phyloP scores from a whole-genome alignment of 257 asterid species.

The Solanum corneliomulleri region DNA sequence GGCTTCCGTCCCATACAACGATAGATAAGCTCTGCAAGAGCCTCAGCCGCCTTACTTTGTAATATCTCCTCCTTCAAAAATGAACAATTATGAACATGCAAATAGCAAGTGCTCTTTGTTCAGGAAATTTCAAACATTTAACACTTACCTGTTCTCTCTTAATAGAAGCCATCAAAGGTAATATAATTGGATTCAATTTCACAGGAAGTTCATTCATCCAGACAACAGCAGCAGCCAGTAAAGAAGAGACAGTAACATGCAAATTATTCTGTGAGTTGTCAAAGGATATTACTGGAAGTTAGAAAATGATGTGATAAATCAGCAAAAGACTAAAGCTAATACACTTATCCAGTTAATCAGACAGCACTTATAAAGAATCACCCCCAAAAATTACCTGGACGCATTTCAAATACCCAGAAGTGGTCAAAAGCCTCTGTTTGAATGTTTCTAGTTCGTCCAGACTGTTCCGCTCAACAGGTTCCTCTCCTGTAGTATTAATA shows the following conservation, averaged over 20 bases:
- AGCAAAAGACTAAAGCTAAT: background rate
- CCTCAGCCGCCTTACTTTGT: conserved; percentile 91
- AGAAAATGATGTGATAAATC: background rate
- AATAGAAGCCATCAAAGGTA: conserved; percentile 90
- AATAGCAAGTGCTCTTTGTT: background rate
- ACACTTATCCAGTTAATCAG: background rate
- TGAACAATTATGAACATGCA: conserved; percentile 12
- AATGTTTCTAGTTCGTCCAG: conserved; percentile 77
- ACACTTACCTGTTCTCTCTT: conserved; percentile 83
- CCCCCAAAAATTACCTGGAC: conserved; percentile 56
- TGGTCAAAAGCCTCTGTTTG: conserved; percentile 79
- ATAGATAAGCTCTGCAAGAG: conserved; percentile 84
- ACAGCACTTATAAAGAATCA: background rate
- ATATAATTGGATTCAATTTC: conserved; percentile 78
- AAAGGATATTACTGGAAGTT: background rate
- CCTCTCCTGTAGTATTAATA: conserved; percentile 32
- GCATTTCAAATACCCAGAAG: conserved; percentile 94
- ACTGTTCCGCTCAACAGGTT: conserved; percentile 39
- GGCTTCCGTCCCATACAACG: conserved; percentile 86
- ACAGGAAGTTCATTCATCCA: conserved; percentile 96
- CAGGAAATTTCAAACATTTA: background rate
- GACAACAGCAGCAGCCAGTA: conserved; percentile 89
- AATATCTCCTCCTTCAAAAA: conserved; percentile 80
- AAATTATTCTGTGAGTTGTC: conserved; percentile 53
- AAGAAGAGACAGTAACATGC: conserved; percentile 86